Evolutionary conservation across 73 alveolate species (phyloP).

Genomic region (Tetrahymena malaccensis): DNA sequence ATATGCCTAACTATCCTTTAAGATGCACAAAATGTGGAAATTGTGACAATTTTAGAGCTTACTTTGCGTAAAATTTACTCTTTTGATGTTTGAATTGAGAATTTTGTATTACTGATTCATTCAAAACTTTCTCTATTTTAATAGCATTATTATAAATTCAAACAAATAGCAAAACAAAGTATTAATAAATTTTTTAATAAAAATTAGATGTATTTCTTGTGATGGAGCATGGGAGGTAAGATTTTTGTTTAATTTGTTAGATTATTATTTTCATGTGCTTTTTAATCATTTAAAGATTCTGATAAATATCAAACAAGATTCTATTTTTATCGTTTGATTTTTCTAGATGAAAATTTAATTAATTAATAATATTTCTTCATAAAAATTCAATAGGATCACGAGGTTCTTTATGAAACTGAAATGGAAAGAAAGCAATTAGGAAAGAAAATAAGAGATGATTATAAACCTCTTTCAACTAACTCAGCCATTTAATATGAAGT

Average conservation of each 20-base stretch:
- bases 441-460: constrained; percentile 79
- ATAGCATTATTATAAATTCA: background rate
- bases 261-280: background rate
- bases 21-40: constrained; percentile 82
- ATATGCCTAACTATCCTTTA: constrained; percentile 73
- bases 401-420: constrained; percentile 85
- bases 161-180: background rate
- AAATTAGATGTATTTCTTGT: constrained; percentile 74
- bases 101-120: too few relatives aligned
- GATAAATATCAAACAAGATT: background rate
- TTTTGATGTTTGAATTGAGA: too few relatives aligned
- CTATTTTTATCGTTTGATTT: background rate
- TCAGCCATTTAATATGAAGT: constrained; percentile 85
- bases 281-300: background rate
- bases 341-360: background rate
- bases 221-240: constrained; percentile 79
- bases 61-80: constrained; percentile 50
- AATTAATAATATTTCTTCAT: background rate
- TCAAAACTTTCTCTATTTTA: background rate
- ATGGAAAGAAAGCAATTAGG: constrained; percentile 82
- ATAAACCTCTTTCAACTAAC: constrained; percentile 78
- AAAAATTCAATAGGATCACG: constrained; percentile 62
- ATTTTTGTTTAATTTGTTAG: background rate
- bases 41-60: constrained; percentile 79
- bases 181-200: background rate